A percentile compares a stretch with the other conserved stretches of the same genome.
These are phyloP conservation scores for Trichoderma hamatum DNA, from an alignment of 2,329 filamentous ascomycete genomes.

Conservation along the genomic window DNA sequence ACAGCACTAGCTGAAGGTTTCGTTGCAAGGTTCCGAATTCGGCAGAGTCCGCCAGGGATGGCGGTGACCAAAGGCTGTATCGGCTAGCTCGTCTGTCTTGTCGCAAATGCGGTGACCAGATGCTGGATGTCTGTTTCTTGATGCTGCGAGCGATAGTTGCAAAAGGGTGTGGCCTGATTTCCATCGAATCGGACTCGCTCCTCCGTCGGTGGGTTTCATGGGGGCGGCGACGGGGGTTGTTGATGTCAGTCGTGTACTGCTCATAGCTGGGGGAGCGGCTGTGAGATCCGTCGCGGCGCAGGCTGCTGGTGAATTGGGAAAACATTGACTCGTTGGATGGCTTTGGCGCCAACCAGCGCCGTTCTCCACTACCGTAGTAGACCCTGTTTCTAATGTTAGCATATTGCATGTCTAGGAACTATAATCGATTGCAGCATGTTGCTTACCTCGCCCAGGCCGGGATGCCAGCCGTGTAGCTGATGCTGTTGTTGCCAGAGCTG, in stretches of 20 bases:
- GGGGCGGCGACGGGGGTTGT: slow-evolving; percentile 50
- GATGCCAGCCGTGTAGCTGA: slow-evolving; percentile 47
- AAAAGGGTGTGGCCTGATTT: slow-evolving; percentile 45
- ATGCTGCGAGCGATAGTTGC: slow-evolving; percentile 37
- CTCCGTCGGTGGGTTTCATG: slow-evolving; percentile 40
- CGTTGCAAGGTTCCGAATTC: slow-evolving; percentile 65
- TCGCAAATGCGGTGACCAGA: slow-evolving; percentile 75
- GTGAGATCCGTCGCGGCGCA: slow-evolving; percentile 49
- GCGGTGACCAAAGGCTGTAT: slow-evolving; percentile 72
- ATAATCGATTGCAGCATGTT: background rate
- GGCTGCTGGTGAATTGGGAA: slow-evolving; percentile 53
- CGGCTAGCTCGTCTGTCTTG: slow-evolving; percentile 62
- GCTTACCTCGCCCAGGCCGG: slow-evolving; percentile 59
- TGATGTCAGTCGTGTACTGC: slow-evolving; percentile 49
- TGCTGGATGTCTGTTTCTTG: slow-evolving; percentile 58
- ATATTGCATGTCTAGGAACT: background rate
- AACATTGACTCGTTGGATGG: slow-evolving; percentile 50
- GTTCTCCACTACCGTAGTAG: slow-evolving; percentile 72
- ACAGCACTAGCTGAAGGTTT: slow-evolving; percentile 75
- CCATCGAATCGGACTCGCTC: slow-evolving; percentile 41
- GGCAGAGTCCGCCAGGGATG: slow-evolving; percentile 66
- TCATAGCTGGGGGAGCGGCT: slow-evolving; percentile 56
- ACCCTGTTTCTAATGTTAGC: slow-evolving; percentile 47
- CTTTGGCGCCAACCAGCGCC: slow-evolving; percentile 52
- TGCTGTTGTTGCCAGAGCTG: slow-evolving; percentile 53